Evolutionary conservation across 2,329 filamentous ascomycete species (phyloP).

Genomic region (Fusarium virguliforme): DNA sequence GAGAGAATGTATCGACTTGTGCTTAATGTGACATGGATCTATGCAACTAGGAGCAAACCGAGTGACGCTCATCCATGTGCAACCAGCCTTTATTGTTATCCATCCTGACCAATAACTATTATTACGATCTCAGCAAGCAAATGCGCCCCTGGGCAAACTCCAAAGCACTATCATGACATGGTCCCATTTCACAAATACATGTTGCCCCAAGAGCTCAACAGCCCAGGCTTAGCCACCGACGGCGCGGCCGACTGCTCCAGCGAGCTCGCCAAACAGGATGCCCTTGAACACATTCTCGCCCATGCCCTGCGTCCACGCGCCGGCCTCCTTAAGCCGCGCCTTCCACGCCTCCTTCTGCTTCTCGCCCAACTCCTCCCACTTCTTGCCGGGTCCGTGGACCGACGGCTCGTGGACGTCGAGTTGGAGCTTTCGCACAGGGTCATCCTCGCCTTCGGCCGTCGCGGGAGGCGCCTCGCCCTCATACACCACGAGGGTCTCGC

Average conservation of each 20-base stretch:
- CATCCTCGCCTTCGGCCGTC: conserved; percentile 41
- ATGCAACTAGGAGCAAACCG: background rate
- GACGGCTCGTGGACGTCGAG: conserved; percentile 65
- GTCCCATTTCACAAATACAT: conserved; percentile 28
- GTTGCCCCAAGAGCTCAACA: background rate
- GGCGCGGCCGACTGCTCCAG: conserved; percentile 71
- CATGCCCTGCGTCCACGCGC: conserved; percentile 85
- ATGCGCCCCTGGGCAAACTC: conserved; percentile 20
- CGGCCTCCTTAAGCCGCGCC: conserved; percentile 76
- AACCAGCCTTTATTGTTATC: conserved; percentile 3
- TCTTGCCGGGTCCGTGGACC: conserved; percentile 68
- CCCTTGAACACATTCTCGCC: conserved; percentile 84
- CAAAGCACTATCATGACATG: conserved; percentile 26
- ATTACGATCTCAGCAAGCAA: conserved; percentile 7
- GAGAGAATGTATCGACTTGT: background rate
- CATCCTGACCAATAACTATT: conserved; percentile 15
- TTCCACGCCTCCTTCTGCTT: conserved; percentile 80
- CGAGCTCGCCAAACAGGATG: conserved; percentile 83
- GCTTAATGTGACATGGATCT: too few relatives aligned
- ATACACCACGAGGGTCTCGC: conserved; percentile 60
- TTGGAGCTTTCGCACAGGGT: conserved; percentile 52
- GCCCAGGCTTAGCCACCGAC: conserved; percentile 57
- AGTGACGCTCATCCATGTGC: background rate
- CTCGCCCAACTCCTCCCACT: conserved; percentile 80
- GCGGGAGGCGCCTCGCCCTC: conserved; percentile 46